Conservation (phyloP, 1,284 basidiomycete genomes). For the Cryptococcus hybrid region DNA sequence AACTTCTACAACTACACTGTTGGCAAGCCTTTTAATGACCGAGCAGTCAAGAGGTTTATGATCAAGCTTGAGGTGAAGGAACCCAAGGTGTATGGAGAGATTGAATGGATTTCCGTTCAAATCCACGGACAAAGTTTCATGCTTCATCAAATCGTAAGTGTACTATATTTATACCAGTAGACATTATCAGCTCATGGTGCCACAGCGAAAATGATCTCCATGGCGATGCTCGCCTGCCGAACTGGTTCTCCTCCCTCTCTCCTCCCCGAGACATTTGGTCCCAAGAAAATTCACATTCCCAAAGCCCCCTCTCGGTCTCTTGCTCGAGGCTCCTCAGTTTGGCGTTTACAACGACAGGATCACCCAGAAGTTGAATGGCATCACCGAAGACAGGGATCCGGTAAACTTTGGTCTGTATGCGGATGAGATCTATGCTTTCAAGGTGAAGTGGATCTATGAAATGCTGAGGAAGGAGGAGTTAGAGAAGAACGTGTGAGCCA, state of each 20-base stretch:
- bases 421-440: constrained; percentile 72
- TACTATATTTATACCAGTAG: constrained; percentile 2
- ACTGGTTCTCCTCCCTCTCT: constrained; percentile 70
- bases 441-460: constrained; percentile 77
- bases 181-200: neutral
- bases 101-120: constrained; percentile 92
- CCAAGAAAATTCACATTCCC: constrained; percentile 80
- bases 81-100: constrained; percentile 69
- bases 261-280: constrained; percentile 61
- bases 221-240: constrained; percentile 73
- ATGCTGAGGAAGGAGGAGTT: constrained; percentile 82
- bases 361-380: constrained; percentile 22
- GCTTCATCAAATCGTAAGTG: constrained; percentile 77
- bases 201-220: constrained; percentile 93
- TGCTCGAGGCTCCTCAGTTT: constrained; percentile 89
- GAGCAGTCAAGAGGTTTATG: constrained; percentile 79
- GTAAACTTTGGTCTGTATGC: constrained; percentile 64
- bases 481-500: constrained; percentile 69
- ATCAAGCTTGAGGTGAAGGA: constrained; percentile 70
- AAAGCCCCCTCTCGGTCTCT: constrained; percentile 94
- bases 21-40: constrained; percentile 77
- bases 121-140: constrained; percentile 99
- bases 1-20: constrained; percentile 99
- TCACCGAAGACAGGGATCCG: constrained; percentile 30
- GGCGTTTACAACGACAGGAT: constrained; percentile 57